Conservation (phyloP, 192 early-diverging fungal genomes). For the Funneliformis geosporum region DNA sequence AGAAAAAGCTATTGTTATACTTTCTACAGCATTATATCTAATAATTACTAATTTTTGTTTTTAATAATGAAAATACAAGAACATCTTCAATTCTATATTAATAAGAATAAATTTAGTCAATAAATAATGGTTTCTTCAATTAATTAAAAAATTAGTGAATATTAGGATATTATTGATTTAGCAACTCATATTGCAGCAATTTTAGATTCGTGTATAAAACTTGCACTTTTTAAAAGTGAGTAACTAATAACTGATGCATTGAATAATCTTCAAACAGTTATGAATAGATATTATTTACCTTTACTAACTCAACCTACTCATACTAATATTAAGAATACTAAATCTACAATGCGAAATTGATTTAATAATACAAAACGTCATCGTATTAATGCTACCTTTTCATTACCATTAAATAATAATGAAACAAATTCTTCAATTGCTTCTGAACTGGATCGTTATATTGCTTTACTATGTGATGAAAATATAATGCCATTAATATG, state of each 20-base stretch:
- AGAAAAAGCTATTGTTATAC: neutral
- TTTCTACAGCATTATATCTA: slow-evolving; percentile 7
- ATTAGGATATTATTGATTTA: neutral
- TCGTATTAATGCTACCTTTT: too few relatives aligned
- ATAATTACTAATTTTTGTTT: slow-evolving; percentile 4
- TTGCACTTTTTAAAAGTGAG: neutral
- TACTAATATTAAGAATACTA: too few relatives aligned
- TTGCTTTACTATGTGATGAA: too few relatives aligned
- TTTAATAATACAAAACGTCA: too few relatives aligned
- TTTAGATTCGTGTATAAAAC: neutral
- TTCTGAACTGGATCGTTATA: too few relatives aligned
- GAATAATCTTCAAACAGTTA: neutral
- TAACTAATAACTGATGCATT: neutral
- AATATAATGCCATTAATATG: too few relatives aligned
- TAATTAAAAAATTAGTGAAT: neutral
- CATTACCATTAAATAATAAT: too few relatives aligned
- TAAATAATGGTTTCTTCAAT: neutral
- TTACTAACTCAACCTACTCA: too few relatives aligned
- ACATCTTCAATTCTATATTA: slow-evolving; percentile 1
- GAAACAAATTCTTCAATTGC: too few relatives aligned
- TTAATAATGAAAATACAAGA: neutral
- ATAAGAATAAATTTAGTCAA: neutral
- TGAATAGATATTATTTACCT: too few relatives aligned
- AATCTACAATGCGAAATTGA: too few relatives aligned
- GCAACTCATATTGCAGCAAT: slow-evolving; percentile 5